A percentile compares a stretch with the other conserved stretches of the same genome.
Conservation (phyloP, 495 filamentous ascomycete species). For the Neurospora sp. region DNA sequence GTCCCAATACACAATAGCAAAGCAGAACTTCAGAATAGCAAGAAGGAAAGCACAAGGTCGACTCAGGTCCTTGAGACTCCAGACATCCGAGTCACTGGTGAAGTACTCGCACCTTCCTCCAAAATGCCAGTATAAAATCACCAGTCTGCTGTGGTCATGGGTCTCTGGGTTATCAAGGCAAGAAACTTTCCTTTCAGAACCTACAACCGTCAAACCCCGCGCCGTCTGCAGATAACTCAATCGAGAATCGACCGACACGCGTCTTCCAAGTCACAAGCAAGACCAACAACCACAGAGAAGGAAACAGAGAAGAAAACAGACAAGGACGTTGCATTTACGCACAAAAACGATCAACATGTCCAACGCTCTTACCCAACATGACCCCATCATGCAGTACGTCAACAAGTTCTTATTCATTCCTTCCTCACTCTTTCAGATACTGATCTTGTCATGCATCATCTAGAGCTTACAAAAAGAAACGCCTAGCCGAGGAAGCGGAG, state of each 20-base stretch:
- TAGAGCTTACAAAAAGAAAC: neutral
- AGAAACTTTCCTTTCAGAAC: neutral
- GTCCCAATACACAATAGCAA: neutral
- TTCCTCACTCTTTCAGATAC: neutral
- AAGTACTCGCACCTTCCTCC: neutral
- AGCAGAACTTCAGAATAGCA: neutral
- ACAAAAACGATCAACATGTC: neutral
- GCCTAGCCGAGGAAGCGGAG: neutral
- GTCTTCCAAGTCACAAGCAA: neutral
- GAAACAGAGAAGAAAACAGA: neutral
- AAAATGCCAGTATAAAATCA: neutral
- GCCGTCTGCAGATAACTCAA: neutral
- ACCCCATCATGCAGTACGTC: too few relatives aligned
- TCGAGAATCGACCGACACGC: neutral
- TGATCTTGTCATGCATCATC: neutral
- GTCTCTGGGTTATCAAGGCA: neutral
- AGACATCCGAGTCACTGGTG: neutral
- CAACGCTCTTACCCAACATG: neutral
- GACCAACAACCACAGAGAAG: neutral
- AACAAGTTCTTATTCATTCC: too few relatives aligned
- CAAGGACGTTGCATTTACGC: neutral
- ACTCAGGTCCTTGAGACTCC: neutral
- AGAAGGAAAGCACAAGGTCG: neutral
- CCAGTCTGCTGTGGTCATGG: neutral
- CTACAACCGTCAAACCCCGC: neutral